phyloP scores from a whole-genome alignment of 331 rosid genomes.

The Malus hybrid region DNA sequence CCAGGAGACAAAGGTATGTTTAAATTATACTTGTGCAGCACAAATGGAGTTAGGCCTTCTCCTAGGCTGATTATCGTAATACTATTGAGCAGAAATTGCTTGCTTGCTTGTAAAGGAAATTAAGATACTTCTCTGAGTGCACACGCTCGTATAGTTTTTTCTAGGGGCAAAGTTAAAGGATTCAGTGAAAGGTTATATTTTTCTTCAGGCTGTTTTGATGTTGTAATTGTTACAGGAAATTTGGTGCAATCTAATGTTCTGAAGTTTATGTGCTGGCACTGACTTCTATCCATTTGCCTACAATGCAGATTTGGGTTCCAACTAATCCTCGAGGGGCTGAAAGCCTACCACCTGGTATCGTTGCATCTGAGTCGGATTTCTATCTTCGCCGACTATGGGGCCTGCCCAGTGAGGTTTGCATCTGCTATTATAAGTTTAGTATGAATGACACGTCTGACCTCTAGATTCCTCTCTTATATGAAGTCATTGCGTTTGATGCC shows the following conservation, averaged over 20 bases:
- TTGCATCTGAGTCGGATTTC: conserved; percentile 65
- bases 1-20: conserved; percentile 44
- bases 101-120: background rate
- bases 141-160: background rate
- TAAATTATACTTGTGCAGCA: background rate
- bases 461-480: background rate
- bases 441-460: background rate
- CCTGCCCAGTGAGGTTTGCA: conserved; percentile 55
- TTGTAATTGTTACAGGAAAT: background rate
- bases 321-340: conserved; percentile 88
- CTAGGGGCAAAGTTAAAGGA: background rate
- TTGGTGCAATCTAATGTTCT: background rate
- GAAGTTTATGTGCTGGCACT: conserved; percentile 18
- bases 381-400: conserved; percentile 86
- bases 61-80: background rate
- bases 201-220: background rate
- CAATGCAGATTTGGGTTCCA: conserved; percentile 79
- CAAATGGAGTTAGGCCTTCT: background rate
- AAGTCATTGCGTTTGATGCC: background rate
- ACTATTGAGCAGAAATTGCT: background rate
- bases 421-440: background rate
- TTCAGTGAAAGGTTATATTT: background rate
- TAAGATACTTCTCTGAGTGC: background rate
- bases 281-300: conserved; percentile 12
- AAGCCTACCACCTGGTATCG: conserved; percentile 65